These are phyloP conservation scores for Podila epigama DNA, from an alignment of 192 early-diverging fungal species.

Conservation along the genomic window DNA sequence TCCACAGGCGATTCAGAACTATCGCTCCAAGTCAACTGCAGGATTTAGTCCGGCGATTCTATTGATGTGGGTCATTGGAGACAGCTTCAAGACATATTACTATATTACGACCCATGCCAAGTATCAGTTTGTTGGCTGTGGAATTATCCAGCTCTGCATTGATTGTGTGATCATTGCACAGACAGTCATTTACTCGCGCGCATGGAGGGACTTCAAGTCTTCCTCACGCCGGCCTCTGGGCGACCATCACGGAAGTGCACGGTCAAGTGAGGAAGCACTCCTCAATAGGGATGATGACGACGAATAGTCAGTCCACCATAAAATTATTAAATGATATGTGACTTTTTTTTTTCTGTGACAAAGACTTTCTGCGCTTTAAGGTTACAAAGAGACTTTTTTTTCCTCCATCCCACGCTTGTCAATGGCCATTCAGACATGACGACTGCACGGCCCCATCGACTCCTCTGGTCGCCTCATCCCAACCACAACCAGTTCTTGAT, in stretches of 20 bases:
- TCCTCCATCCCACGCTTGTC: background rate
- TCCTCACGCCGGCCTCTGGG: background rate
- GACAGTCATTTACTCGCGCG: conserved; percentile 56
- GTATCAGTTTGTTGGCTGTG: conserved; percentile 63
- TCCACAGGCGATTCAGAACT: conserved; percentile 61
- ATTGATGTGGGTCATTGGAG: conserved; percentile 62
- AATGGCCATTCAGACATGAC: conserved; percentile 38
- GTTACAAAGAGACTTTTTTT: background rate
- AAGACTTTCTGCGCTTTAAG: background rate
- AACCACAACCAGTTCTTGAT: conserved; percentile 63
- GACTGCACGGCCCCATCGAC: conserved; percentile 48
- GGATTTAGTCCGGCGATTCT: conserved; percentile 59
- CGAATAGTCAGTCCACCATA: background rate
- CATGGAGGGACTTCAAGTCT: conserved; percentile 21
- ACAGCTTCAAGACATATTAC: conserved; percentile 65
- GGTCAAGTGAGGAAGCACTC: background rate
- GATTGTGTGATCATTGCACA: conserved; percentile 59
- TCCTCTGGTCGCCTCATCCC: conserved; percentile 62
- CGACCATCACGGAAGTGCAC: background rate
- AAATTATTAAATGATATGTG: too few relatives aligned
- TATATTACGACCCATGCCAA: conserved; percentile 57
- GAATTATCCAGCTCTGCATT: conserved; percentile 60
- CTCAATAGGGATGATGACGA: background rate
- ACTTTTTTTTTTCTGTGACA: background rate
- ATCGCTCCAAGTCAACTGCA: conserved; percentile 48